These are phyloP conservation scores for Eimeria acervulina DNA, from an alignment of 169 alveolate species.

Conservation along the genomic window DNA sequence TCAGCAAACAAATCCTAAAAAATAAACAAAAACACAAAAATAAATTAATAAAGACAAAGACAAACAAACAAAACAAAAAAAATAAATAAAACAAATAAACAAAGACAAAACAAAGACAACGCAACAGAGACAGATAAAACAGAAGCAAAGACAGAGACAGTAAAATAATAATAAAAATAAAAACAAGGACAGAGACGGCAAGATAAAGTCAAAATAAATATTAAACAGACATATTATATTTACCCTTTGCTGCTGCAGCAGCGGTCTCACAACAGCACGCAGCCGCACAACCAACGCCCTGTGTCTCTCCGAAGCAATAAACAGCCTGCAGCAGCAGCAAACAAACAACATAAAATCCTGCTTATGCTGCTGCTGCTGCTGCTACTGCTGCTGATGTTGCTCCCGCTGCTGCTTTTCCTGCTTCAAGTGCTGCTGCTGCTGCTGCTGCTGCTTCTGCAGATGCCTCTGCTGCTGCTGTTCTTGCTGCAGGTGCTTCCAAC, in stretches of 20 bases:
- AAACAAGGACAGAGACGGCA: not conserved
- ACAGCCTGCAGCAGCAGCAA: slow-evolving; percentile 6
- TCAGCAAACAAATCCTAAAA: not conserved
- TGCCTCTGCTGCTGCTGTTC: not conserved
- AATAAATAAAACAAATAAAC: no score
- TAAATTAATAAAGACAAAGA: no score
- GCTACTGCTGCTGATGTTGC: not conserved
- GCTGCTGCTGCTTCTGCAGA: no score
- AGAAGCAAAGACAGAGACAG: no score
- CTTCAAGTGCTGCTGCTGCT: no score
- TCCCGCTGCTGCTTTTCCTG: no score
- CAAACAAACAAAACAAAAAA: no score
- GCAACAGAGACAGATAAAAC: no score
- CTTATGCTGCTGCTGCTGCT: not conserved
- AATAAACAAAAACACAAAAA: no score
- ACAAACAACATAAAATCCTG: not conserved
- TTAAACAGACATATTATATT: not conserved
- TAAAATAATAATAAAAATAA: no score
- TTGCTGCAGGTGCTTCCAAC: not conserved
- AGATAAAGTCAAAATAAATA: not conserved
- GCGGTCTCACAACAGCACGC: slow-evolving; percentile 12
- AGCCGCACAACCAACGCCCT: not conserved
- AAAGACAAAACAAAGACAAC: no score
- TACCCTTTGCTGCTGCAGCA: slow-evolving; percentile 37
- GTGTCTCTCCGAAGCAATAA: not conserved